Evolutionary conservation across 257 asterid genomes (phyloP).

Genomic region (Solanum virginianum): DNA sequence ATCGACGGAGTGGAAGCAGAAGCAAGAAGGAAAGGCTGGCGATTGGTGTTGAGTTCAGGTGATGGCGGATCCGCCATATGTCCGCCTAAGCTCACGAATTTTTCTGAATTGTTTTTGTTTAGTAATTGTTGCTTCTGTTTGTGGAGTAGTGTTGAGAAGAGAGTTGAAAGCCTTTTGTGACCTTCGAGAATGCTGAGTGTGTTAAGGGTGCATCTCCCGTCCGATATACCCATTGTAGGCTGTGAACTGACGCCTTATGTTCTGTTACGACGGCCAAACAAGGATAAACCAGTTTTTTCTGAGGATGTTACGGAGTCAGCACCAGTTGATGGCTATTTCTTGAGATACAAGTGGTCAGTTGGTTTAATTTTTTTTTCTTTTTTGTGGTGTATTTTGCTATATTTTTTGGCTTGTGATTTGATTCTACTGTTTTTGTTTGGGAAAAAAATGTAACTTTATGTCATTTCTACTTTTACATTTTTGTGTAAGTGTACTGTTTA

Average conservation of each 20-base stretch:
- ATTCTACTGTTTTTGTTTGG: neutral
- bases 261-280: constrained; percentile 39
- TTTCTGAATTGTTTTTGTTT: neutral
- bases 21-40: constrained; percentile 31
- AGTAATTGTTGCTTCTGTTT: neutral
- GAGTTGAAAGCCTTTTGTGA: constrained; percentile 1
- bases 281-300: constrained; percentile 25
- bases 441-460: neutral
- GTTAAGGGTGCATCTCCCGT: constrained; percentile 72
- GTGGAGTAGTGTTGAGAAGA: constrained; percentile 7
- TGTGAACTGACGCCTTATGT: constrained; percentile 91
- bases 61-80: constrained; percentile 69
- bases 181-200: constrained; percentile 48
- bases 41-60: constrained; percentile 24
- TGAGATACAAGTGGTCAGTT: constrained; percentile 13
- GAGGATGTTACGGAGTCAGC: constrained; percentile 40
- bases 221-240: constrained; percentile 94
- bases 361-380: neutral
- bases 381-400: neutral
- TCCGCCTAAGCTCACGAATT: constrained; percentile 18
- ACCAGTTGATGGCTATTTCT: constrained; percentile 40
- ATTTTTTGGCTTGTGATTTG: neutral
- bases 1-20: neutral
- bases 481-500: neutral
- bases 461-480: neutral